Base-by-base conservation (phyloP, 148 eudicot species). In the Selenicereus undatus region DNA sequence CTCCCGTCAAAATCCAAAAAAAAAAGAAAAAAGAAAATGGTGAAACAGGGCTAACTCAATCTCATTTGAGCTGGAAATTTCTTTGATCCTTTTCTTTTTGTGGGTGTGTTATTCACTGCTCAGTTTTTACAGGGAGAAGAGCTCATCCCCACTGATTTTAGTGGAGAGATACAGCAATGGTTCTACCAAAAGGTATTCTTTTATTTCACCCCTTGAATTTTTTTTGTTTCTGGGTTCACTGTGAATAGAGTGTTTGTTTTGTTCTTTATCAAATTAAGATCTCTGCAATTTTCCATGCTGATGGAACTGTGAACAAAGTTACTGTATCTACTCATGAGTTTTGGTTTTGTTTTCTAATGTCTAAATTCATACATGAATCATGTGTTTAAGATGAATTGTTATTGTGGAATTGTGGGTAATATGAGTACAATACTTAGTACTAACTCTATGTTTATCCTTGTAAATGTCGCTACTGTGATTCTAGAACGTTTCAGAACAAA, bases 131-230 rank as follows among this genome's bases (percentile, higher is more conserved):
- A 91, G 94, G 75, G 82, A 80, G 50, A 73, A 84, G 60, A 81
- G 32, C 73, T 83, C 89, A 54, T 80, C 83, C 5, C 70, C 52
- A 71, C 79, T 91, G 80, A 75, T 90, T 84, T 84, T 94, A 78
- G 90, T 94, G 79, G 98, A 93, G 84, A 91, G 89, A 82, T 87
- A 87, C 78, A 87, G 81, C 32, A 89, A 93, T 88, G 98, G 98
- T 76, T 82, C 91, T 83, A 81, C 94, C 32, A 94, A 90, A 81
- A 91, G 97, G 98, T 94, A 39, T 78, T 68, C 54, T n/a, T 60
- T 76, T 43, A 2, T 48, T 48, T 48, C 52, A 48, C 10, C 52
- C 52, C 52, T 48, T 48, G 14, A 48, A 48, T 4, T 5, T 48
- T 48, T 14, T 14, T 12, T 48, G 52, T 48, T 48, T 48, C 52